Base-by-base conservation (phyloP, 305 asterid genomes). In the Fraxinus angustifolia region DNA sequence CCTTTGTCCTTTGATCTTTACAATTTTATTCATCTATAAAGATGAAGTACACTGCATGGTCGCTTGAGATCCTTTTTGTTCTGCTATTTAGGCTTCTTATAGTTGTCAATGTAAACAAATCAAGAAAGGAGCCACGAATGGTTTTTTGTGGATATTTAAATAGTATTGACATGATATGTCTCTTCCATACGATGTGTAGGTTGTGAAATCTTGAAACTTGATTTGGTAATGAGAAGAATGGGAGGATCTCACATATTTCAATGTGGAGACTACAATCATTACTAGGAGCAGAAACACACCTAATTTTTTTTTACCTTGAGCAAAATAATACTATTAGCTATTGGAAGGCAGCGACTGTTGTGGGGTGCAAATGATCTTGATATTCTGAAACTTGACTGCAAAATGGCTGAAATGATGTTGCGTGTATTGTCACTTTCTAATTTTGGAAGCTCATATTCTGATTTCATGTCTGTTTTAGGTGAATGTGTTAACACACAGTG, bases 401-500 rank as follows among this genome's bases (percentile, higher is more conserved):
- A 65, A 65, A 23, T 65, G 73, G 73, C 35, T 65, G 73, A 65
- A 26, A 4, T 28, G 17, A 28, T 65, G 73, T 26, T 23, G 34
- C 7, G 6, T 62, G 73, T 65, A 65, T 65, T 26, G 35, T 65
- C n/a, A 26, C 17, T 4, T 23, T 21, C 73, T 26, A 65, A 65
- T 26, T 65, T 23, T 28, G 8, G 73, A 26, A 65, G 72, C 31
- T 62, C 33, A 1, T 75, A 38, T 38, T 72, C 73, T 76, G 17
- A n/a, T 72, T 82, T 71, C 50, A 70, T 83, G 16, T 31, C 75
- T 70, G 23, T 70, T 71, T 71, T 75, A 88, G 89, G 86, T 88
- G 38, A 81, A 88, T 75, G 83, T 86, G 77, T 86, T 88, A 85
- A 86, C 86, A 70, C 88, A 88, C 73, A 75, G 74, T 33, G 73